A percentile compares a stretch with the other conserved stretches of the same genome.
Evolutionary conservation across 78 protist species (phyloP).

Genomic region (Chrysochromulina parva): DNA sequence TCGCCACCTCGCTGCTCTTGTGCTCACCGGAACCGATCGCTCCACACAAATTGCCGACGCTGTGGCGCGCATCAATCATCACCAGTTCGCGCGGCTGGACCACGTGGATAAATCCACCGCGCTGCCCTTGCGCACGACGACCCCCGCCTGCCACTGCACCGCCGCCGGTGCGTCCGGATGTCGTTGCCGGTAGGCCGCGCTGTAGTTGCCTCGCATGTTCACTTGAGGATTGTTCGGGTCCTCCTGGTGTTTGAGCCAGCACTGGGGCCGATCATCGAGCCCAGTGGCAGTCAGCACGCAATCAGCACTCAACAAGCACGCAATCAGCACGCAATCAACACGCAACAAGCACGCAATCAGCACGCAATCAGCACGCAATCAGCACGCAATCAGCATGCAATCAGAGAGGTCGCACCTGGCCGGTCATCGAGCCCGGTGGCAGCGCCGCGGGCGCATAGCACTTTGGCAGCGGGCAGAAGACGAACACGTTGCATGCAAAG

Average conservation of each 20-base stretch:
- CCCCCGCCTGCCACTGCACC: constrained; percentile 8
- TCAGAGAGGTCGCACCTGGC: not conserved
- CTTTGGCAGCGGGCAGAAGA: constrained; percentile 12
- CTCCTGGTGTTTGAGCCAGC: constrained; percentile 12
- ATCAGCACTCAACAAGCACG: no score
- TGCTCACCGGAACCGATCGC: no score
- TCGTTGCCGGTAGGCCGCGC: not conserved
- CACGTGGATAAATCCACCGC: not conserved
- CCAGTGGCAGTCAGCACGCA: no score
- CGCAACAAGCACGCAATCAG: no score
- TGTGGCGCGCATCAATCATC: not conserved
- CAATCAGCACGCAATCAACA: no score
- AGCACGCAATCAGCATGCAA: no score
- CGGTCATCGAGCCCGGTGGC: not conserved
- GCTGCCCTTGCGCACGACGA: not conserved
- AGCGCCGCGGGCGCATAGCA: constrained; percentile 25
- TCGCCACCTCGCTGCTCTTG: no score
- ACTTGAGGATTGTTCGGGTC: not conserved
- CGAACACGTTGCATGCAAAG: not conserved
- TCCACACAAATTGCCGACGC: no score
- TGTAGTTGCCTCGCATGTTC: not conserved
- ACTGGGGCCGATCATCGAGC: not conserved
- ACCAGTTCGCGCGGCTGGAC: constrained; percentile 4
- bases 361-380: no score
- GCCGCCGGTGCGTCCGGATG: not conserved